phyloP scores from a whole-genome alignment of 768 basidiomycete species.

The Leccinum olivaceopallidum region DNA sequence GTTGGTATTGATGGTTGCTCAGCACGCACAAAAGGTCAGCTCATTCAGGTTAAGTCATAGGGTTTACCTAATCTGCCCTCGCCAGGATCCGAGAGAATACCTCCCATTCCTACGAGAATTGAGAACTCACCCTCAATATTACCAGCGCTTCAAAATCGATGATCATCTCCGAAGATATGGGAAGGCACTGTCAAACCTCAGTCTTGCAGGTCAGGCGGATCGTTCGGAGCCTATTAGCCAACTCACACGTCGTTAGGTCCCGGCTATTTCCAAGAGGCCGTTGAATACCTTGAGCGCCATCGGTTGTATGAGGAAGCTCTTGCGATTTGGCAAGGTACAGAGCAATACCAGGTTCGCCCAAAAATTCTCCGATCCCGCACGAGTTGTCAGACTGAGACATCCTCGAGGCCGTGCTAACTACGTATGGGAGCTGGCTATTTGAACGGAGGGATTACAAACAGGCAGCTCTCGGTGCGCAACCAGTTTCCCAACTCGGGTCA shows the following conservation, averaged over 20 bases:
- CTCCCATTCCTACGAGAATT: conserved; percentile 94
- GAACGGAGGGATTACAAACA: conserved; percentile 82
- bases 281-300: conserved; percentile 77
- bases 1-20: conserved; percentile 92
- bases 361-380: not conserved
- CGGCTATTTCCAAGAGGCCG: conserved; percentile 75
- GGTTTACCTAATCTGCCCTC: conserved; percentile 7
- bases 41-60: conserved; percentile 1
- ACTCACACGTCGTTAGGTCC: conserved; percentile 45
- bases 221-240: not conserved
- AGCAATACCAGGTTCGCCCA: conserved; percentile 56
- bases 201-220: conserved; percentile 58
- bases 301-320: conserved; percentile 75
- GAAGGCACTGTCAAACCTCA: conserved; percentile 74
- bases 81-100: conserved; percentile 95
- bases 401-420: conserved; percentile 60
- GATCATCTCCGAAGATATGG: conserved; percentile 81
- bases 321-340: conserved; percentile 67
- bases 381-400: conserved; percentile 7
- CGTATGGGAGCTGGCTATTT: conserved; percentile 88
- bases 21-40: conserved; percentile 90
- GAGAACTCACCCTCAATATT: conserved; percentile 66
- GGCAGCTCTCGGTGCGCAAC: conserved; percentile 71
- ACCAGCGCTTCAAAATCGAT: conserved; percentile 90
- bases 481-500: not conserved